These are phyloP conservation scores for Geopyxis carbonaria DNA, from an alignment of 495 filamentous ascomycete species.

Conservation along the genomic window DNA sequence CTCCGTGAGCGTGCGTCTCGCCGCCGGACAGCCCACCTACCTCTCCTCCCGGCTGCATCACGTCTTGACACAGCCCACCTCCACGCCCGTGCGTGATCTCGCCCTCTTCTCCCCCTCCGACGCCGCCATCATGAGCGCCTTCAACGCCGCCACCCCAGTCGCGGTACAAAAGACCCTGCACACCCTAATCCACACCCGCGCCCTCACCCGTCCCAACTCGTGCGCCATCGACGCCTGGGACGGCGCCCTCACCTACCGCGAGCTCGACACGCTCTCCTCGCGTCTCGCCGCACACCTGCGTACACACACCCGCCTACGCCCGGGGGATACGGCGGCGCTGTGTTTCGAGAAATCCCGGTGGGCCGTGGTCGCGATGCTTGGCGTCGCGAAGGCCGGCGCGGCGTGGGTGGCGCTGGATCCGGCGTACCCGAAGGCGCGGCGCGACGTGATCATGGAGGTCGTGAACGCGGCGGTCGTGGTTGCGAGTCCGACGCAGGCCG, in stretches of 20 bases:
- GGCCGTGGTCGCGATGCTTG: conserved; percentile 36
- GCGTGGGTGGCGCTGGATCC: conserved; percentile 42
- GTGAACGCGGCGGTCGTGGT: conserved; percentile 10
- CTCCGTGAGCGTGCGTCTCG: too few species aligned
- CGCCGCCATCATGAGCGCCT: too few species aligned
- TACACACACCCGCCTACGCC: conserved; percentile 21
- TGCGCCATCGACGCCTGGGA: not conserved
- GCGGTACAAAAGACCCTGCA: too few species aligned
- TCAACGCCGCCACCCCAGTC: too few species aligned
- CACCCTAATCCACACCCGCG: too few species aligned
- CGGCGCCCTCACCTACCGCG: conserved; percentile 23
- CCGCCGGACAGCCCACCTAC: too few species aligned
- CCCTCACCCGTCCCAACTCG: too few species aligned
- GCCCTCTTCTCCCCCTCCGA: too few species aligned
- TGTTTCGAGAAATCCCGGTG: conserved; percentile 41
- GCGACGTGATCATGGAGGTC: conserved; percentile 25
- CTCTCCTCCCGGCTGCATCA: too few species aligned
- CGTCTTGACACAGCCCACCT: too few species aligned
- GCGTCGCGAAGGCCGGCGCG: conserved; percentile 37
- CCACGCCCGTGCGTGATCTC: too few species aligned
- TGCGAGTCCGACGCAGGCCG: too few species aligned
- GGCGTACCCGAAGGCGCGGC: conserved; percentile 35
- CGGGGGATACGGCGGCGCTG: conserved; percentile 33
- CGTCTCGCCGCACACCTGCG: conserved; percentile 26
- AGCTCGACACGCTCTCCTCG: conserved; percentile 25